These are phyloP conservation scores for Alternaria sp. DNA, from an alignment of 2,329 filamentous ascomycete species.

Conservation along the genomic window DNA sequence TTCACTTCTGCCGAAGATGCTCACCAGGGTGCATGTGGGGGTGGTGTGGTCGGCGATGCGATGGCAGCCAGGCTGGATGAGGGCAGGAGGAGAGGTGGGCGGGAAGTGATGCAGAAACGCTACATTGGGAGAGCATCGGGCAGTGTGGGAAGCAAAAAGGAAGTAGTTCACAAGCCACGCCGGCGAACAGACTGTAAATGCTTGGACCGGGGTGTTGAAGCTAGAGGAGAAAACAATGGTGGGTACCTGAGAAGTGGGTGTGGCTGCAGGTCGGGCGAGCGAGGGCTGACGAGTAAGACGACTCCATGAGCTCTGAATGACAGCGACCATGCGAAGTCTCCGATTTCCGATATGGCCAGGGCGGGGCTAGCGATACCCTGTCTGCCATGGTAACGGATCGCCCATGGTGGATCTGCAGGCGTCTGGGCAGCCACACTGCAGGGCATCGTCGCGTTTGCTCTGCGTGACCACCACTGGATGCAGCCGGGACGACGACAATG, in stretches of 20 bases:
- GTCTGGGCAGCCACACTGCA: conserved; percentile 45
- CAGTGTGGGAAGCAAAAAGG: conserved; percentile 41
- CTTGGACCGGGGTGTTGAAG: conserved; percentile 35
- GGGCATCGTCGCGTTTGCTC: conserved; percentile 34
- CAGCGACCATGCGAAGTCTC: conserved; percentile 43
- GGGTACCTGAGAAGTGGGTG: conserved; percentile 44
- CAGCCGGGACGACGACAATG: conserved; percentile 1
- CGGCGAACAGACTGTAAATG: conserved; percentile 44
- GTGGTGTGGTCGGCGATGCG: conserved; percentile 30
- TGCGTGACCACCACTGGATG: conserved; percentile 11
- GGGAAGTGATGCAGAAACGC: conserved; percentile 35
- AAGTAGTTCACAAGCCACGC: conserved; percentile 43
- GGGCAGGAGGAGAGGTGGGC: conserved; percentile 22
- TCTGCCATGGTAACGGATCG: conserved; percentile 50
- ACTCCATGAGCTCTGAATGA: conserved; percentile 32
- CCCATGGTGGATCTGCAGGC: conserved; percentile 46
- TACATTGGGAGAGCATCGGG: conserved; percentile 42
- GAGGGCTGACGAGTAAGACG: conserved; percentile 35
- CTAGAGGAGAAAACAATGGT: conserved; percentile 38
- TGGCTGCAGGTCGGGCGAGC: conserved; percentile 45
- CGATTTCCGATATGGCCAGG: conserved; percentile 48
- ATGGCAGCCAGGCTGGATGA: conserved; percentile 32
- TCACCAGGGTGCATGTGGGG: conserved; percentile 21
- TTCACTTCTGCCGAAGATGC: conserved; percentile 24
- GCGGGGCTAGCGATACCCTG: conserved; percentile 45